Base-by-base conservation (phyloP, 306 rosid species). In the Sindora glabra region DNA sequence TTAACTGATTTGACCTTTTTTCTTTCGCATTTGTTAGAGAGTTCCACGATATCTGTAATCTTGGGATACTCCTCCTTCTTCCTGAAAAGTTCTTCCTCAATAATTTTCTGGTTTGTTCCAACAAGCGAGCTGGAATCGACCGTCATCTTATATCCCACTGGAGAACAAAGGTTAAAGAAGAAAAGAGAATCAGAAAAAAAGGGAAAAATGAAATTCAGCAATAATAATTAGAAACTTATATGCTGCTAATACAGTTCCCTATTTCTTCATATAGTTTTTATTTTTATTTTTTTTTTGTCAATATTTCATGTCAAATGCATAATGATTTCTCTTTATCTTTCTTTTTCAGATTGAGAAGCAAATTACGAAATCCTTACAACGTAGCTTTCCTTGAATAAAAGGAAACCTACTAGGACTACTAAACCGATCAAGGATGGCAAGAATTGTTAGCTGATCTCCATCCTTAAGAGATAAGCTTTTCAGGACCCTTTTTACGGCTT, bases 381-480 rank as follows among this genome's bases (percentile, higher is more conserved):
- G 18, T 54, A 44, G 23, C 26, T 55, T 85, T 40, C 71, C 68
- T 71, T 62, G 53, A 48, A 49, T 56, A 65, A 76, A 71, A 82
- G 85, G 65, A 78, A 76, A 86, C 92, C 51, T 82, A 90, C 94
- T 72, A 47, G 90, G 87, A 26, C 73, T 86, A 68, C 66, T 79
- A 79, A 83, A 72, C 87, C 84, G 84, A 54, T 81, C 90, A 73
- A 83, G 84, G 70, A 83, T 80, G 15, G 81, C 82, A 59, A 89
- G 49, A 70, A 83, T 42, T 56, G 62, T 77, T 45, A 89, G 83
- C 50, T 81, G 83, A 83, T 89, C 96, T 67, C 94, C 86, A 41
- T 77, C 69, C 21, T 75, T 70, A 30, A 73, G 76, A 26, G 81
- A 62, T 25, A 74, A 64, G 60, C 52, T 46, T 19, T 46, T 59